Evolutionary conservation across 495 filamentous ascomycete species (phyloP).

Genomic region (Saxophila tyrrhenica): DNA sequence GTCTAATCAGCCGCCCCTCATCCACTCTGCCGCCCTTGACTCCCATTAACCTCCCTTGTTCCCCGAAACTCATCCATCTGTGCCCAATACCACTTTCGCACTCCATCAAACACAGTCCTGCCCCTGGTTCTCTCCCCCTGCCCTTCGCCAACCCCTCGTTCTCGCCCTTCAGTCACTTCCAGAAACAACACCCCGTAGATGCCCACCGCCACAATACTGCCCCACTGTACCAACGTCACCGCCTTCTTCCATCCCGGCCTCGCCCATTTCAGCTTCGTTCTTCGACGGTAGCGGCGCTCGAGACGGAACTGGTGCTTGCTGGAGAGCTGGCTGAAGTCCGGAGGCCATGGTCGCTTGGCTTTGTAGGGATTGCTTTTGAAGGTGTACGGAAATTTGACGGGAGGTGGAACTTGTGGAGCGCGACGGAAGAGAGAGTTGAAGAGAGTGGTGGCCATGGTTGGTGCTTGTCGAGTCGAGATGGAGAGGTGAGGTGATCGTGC

Average conservation of each 20-base stretch:
- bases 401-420: background rate
- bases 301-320: constrained; percentile 76
- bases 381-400: constrained; percentile 21
- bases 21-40: too few relatives aligned
- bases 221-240: constrained; percentile 59
- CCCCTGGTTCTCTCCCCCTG: background rate
- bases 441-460: constrained; percentile 7
- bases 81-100: constrained; percentile 7
- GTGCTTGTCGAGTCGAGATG: background rate
- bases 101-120: constrained; percentile 14
- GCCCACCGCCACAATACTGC: constrained; percentile 49
- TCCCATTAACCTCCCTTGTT: background rate
- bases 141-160: background rate
- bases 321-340: constrained; percentile 73
- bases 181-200: constrained; percentile 68
- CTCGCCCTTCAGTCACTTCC: constrained; percentile 48
- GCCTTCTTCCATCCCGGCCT: constrained; percentile 64
- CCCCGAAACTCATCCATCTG: constrained; percentile 3
- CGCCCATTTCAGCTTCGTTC: constrained; percentile 53
- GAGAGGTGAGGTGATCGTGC: background rate
- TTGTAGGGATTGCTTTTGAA: constrained; percentile 47
- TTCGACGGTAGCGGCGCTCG: constrained; percentile 46
- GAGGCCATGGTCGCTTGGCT: constrained; percentile 85
- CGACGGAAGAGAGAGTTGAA: constrained; percentile 15
- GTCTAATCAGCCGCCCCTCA: too few relatives aligned